Evolutionary conservation across 306 rosid genomes (phyloP), one percentile per base, ranked within the genome.

Genomic region (Vigna angularis): DNA sequence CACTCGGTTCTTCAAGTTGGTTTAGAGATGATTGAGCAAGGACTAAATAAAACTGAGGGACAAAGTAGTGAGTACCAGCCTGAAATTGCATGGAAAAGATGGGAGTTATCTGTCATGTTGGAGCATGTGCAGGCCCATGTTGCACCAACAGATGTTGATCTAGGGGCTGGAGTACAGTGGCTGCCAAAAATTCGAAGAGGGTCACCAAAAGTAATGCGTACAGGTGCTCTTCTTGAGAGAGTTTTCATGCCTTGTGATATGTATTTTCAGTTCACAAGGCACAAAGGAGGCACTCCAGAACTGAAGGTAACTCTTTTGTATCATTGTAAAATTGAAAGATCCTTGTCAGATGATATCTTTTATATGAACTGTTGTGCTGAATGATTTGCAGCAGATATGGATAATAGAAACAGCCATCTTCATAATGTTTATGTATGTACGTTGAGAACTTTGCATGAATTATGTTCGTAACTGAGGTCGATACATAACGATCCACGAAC

Each of bases 91-190:
- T 96, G 99, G 99, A 90, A 87, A 75, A 87, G 92, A 61, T 87
- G 55, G 98, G 99, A 96, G 84, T 74, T 86, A 74, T 91, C 99
- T 45, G 96, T 90, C 72, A 96, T 96, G 99, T 82, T 96, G 86
- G 97, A 93, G 87, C 93, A 90, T 70, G 99, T 96, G 66, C 98
- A 96, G 83, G 99, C 99, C 81, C 99, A 96, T 90, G 99, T 96
- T 73, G 99, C 99, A 0, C 99, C 99, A 57, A 96, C 98, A 44
- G 99, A 96, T 90, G 98, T 96, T 90, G 99, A 96, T 84, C 93
- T 85, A 14, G 99, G 98, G 63, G 99, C 99, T 69, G 99, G 99
- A 50, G 85, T 96, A 83, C 99, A 96, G 86, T 96, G 99, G 99
- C 97, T 96, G 72, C 99, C 99, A 2, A 90, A 90, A 89, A 91